Evolutionary conservation across 2,329 filamentous ascomycete species (phyloP).

Genomic region (Aspergillus puulaauensis): DNA sequence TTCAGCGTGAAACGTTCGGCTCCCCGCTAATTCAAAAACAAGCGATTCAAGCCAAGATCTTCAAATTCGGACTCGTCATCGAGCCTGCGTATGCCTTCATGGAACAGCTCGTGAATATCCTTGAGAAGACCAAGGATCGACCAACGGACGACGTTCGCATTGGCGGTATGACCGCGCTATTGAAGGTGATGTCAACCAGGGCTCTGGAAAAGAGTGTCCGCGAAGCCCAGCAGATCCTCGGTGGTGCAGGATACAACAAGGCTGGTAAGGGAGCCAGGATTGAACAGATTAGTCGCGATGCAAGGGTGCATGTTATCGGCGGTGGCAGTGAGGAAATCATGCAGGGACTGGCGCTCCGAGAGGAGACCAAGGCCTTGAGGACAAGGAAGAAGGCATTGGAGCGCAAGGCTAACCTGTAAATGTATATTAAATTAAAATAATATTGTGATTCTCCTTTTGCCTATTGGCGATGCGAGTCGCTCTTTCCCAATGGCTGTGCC

Average conservation of each 20-base stretch:
- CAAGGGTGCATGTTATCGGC: conserved; percentile 47
- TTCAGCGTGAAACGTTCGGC: conserved; percentile 65
- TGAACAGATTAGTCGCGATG: conserved; percentile 55
- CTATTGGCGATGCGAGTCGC: too few relatives aligned
- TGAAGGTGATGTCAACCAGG: conserved; percentile 54
- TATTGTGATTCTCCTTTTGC: accelerated
- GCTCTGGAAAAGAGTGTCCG: conserved; percentile 55
- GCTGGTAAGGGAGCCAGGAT: conserved; percentile 51
- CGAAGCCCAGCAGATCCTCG: conserved; percentile 58
- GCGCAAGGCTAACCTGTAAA: conserved; percentile 25
- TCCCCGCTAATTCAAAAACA: conserved; percentile 58
- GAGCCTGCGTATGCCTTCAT: conserved; percentile 63
- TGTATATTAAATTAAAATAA: not conserved
- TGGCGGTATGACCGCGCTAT: conserved; percentile 52
- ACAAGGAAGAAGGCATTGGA: conserved; percentile 29
- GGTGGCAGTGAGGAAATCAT: conserved; percentile 43
- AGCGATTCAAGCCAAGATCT: conserved; percentile 60
- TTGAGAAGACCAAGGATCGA: conserved; percentile 45
- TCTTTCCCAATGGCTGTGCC: too few relatives aligned
- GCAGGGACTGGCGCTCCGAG: conserved; percentile 34
- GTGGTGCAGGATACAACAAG: conserved; percentile 53
- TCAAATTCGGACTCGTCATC: conserved; percentile 59
- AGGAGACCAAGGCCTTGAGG: conserved; percentile 31
- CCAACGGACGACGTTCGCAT: conserved; percentile 43
- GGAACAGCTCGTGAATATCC: conserved; percentile 60